Conservation (phyloP, 192 early-diverging fungal species). For the Chytriomyces confervae region DNA sequence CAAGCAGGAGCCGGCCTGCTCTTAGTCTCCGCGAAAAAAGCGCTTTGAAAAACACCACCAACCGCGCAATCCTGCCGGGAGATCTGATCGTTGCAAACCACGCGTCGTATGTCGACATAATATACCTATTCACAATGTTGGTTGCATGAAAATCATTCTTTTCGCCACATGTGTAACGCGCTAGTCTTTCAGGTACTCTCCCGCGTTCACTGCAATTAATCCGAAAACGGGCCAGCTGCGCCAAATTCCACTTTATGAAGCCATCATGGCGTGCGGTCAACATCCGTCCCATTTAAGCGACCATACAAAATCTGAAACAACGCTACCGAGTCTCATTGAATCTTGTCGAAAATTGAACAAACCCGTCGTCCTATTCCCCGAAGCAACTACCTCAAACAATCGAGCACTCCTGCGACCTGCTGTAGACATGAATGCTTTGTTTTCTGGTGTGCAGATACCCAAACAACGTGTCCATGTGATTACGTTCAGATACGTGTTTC, state of each 20-base stretch:
- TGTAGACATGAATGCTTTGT: background rate
- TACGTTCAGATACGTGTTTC: conserved; percentile 13
- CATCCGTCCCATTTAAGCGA: background rate
- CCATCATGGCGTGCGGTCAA: background rate
- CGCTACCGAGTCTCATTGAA: too few relatives aligned
- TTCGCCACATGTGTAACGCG: background rate
- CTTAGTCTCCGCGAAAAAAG: conserved; percentile 22
- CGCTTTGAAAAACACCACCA: background rate
- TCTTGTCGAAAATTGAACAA: too few relatives aligned
- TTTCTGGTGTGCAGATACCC: background rate
- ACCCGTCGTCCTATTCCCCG: conserved; percentile 72
- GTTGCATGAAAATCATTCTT: conserved; percentile 3
- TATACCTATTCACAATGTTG: conserved; percentile 73
- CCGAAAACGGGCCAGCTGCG: background rate
- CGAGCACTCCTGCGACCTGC: conserved; percentile 66
- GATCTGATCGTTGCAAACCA: conserved; percentile 83
- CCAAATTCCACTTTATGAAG: background rate
- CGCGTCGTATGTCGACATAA: conserved; percentile 79
- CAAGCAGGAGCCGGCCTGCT: background rate
- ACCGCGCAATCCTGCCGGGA: conserved; percentile 53
- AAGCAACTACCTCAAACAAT: conserved; percentile 83
- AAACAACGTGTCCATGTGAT: conserved; percentile 1
- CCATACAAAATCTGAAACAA: too few relatives aligned
- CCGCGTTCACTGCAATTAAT: conserved; percentile 12
- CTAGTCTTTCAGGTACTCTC: conserved; percentile 7